Conservation (phyloP, 2,329 filamentous ascomycete species). For the Stagonosporopsis rhizophila region DNA sequence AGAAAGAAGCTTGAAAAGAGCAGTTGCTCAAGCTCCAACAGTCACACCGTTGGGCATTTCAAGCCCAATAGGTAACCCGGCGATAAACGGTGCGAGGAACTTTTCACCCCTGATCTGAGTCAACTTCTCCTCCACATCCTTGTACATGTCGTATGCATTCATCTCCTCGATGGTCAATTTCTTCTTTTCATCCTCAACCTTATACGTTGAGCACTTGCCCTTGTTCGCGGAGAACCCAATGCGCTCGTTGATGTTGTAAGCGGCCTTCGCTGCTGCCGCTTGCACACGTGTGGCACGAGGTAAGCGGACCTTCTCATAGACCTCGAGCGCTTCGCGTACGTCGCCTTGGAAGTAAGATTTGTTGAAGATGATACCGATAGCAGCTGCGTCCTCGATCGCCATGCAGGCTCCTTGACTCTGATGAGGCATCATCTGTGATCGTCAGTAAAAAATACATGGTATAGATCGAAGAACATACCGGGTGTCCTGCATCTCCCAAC, state of each 20-base stretch:
- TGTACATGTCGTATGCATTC: conserved; percentile 58
- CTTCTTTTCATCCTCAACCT: conserved; percentile 66
- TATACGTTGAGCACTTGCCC: conserved; percentile 60
- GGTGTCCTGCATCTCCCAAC: conserved; percentile 71
- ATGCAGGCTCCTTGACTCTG: conserved; percentile 74
- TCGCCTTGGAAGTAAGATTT: conserved; percentile 52
- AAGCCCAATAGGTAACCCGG: conserved; percentile 16
- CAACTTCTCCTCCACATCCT: conserved; percentile 28
- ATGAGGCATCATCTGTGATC: conserved; percentile 68
- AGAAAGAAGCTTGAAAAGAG: neutral
- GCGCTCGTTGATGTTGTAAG: conserved; percentile 50
- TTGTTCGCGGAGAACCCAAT: conserved; percentile 66
- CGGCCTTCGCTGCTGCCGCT: conserved; percentile 45
- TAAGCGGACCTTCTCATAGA: conserved; percentile 49
- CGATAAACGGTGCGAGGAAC: conserved; percentile 14
- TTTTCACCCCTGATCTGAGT: conserved; percentile 14
- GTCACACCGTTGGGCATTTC: conserved; percentile 19
- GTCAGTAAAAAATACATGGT: neutral
- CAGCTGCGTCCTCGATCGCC: conserved; percentile 72
- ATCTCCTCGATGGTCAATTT: conserved; percentile 74
- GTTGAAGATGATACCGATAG: conserved; percentile 67
- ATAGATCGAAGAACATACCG: conserved; percentile 50
- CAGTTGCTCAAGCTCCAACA: conserved; percentile 13
- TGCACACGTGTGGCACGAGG: conserved; percentile 50
- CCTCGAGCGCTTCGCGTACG: conserved; percentile 39